Conservation (phyloP, 2,329 filamentous ascomycete species). For the Chaetomiaceae sp. region DNA sequence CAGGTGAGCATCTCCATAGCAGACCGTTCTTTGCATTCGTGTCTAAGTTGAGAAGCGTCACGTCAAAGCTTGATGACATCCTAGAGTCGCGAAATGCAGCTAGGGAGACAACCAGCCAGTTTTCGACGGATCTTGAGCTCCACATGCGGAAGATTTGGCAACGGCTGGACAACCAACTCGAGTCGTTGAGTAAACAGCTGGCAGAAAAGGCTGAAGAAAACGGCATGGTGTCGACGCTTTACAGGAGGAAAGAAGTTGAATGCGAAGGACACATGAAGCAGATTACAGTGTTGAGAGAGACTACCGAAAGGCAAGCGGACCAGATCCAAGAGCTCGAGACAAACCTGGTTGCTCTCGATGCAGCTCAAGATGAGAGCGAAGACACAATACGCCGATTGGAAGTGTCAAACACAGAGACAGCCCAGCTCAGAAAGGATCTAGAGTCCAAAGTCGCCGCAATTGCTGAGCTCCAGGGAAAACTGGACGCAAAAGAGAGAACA, state of each 20-base stretch:
- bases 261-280: constrained; percentile 15
- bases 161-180: constrained; percentile 20
- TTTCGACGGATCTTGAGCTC: constrained; percentile 16
- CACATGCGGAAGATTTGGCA: constrained; percentile 9
- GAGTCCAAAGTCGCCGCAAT: constrained; percentile 15
- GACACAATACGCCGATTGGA: constrained; percentile 10
- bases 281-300: constrained; percentile 14
- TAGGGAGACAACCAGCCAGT: constrained; percentile 4
- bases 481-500: constrained; percentile 17
- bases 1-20: neutral
- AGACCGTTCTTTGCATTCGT: neutral
- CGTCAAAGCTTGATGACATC: constrained; percentile 20
- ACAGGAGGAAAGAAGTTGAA: constrained; percentile 17
- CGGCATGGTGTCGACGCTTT: constrained; percentile 15
- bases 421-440: constrained; percentile 19
- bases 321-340: constrained; percentile 24
- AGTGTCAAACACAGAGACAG: constrained; percentile 8
- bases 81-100: constrained; percentile 5
- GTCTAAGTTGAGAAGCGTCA: constrained; percentile 15
- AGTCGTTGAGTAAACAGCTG: constrained; percentile 20
- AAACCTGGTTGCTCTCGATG: constrained; percentile 15
- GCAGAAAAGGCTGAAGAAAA: constrained; percentile 22
- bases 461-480: constrained; percentile 20
- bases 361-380: constrained; percentile 15
- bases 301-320: constrained; percentile 11